Evolutionary conservation across 257 asterid genomes (phyloP).

Genomic region (Solanum chilense): DNA sequence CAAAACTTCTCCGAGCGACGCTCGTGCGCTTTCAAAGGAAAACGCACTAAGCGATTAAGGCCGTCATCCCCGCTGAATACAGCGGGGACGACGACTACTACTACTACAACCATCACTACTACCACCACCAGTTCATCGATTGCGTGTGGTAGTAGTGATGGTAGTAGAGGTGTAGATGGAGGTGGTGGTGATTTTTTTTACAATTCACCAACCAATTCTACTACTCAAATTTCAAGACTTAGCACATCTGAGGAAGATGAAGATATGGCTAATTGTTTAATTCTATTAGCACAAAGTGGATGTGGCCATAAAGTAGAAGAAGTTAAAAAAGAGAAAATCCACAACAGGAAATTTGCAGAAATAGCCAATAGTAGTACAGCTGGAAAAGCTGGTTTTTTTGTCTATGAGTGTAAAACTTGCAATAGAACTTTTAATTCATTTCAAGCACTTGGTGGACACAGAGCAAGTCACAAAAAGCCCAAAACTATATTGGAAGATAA

Average conservation of each 20-base stretch:
- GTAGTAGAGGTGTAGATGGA: not conserved
- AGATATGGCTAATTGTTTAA: slow-evolving; percentile 84
- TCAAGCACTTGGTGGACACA: slow-evolving; percentile 87
- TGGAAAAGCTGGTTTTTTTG: slow-evolving; percentile 12
- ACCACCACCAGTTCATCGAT: not conserved
- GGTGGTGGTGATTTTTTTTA: not conserved
- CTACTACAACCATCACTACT: not conserved
- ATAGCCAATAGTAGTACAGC: slow-evolving; percentile 13
- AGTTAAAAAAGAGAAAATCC: slow-evolving; percentile 1
- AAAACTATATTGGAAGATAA: slow-evolving; percentile 11
- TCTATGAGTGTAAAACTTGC: slow-evolving; percentile 77
- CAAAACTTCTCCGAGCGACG: not conserved
- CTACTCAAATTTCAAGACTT: slow-evolving; percentile 11
- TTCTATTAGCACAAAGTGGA: slow-evolving; percentile 67
- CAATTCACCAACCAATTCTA: not conserved
- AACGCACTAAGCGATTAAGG: not conserved
- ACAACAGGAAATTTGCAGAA: slow-evolving; percentile 35
- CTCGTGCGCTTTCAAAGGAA: not conserved
- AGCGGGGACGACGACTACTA: not conserved
- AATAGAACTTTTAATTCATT: slow-evolving; percentile 58
- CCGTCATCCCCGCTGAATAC: not conserved
- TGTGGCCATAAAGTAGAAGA: not conserved
- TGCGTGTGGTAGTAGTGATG: not conserved
- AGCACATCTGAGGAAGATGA: slow-evolving; percentile 43
- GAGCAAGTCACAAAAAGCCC: slow-evolving; percentile 76